Evolutionary conservation across 2,329 filamentous ascomycete species (phyloP).

Genomic region (Pseudogymnoascus sp.): DNA sequence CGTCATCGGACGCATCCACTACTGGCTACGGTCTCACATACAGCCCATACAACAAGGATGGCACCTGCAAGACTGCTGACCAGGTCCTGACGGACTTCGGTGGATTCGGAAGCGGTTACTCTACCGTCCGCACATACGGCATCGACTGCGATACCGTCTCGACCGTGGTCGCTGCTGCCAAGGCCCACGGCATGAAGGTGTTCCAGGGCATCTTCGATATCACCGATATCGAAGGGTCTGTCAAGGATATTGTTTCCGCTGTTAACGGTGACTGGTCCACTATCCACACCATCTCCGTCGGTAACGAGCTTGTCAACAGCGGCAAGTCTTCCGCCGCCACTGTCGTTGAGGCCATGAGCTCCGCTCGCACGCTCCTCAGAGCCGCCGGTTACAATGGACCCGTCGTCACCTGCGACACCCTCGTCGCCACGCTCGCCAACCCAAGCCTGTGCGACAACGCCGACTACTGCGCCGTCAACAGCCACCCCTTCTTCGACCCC

Average conservation of each 20-base stretch:
- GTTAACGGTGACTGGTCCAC: conserved; percentile 57
- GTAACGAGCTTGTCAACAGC: conserved; percentile 73
- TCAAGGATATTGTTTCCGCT: conserved; percentile 53
- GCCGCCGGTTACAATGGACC: conserved; percentile 60
- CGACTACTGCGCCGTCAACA: conserved; percentile 75
- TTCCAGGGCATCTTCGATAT: conserved; percentile 70
- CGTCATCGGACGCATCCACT: not conserved
- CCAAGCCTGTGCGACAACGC: conserved; percentile 63
- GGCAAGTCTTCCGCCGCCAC: conserved; percentile 44
- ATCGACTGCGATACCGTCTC: conserved; percentile 68
- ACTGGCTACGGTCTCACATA: conserved; percentile 45
- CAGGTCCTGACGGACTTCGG: conserved; percentile 60
- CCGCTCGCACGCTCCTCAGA: conserved; percentile 51
- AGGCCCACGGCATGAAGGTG: conserved; percentile 58
- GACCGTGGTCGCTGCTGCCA: conserved; percentile 55
- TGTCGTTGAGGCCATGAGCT: conserved; percentile 51
- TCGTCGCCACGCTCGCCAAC: conserved; percentile 57
- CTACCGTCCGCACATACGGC: conserved; percentile 68
- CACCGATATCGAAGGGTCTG: conserved; percentile 45
- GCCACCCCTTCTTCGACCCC: conserved; percentile 75
- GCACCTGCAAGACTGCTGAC: conserved; percentile 57
- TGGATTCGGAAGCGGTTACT: conserved; percentile 45
- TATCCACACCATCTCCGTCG: conserved; percentile 66
- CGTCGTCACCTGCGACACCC: conserved; percentile 76
- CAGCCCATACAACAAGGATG: conserved; percentile 48